Evolutionary conservation across 1,284 basidiomycete species (phyloP), one percentile per base, ranked within the genome.

Genomic region (Austroboletus rostrupii): DNA sequence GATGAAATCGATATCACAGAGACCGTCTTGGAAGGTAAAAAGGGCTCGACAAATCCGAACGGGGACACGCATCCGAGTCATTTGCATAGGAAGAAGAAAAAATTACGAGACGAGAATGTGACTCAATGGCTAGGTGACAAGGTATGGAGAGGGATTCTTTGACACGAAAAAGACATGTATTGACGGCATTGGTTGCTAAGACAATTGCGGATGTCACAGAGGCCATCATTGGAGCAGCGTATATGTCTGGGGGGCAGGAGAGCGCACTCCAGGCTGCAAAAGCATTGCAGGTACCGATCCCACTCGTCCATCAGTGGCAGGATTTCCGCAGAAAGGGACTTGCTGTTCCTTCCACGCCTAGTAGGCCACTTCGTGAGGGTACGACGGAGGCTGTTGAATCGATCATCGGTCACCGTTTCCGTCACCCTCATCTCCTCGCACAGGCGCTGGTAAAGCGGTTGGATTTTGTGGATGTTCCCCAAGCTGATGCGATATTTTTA

Each of bases 201-300:
- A 79, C 80, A n/a, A 73, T 90, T 32, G 88, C 89, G 44, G 90
- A 92, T 66, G 86, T 90, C 40, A 78, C 80, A 14, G 90, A 92
- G 66, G 87, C 88, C 3, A 80, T 92, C 48, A 79, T 92, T 37
- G 90, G 85, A 19, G 89, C 90, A 5, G 87, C 85, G 5, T 90
- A 83, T 61, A 70, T 88, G 36, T 79, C 80, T 21, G 83, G 81
- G 8, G 90, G 86, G 41, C 72, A 75, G 46, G 81, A 87, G 49
- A 64, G 70, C 11, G 88, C 83, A 13, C 72, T 91, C 37, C 74
- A 74, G 54, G 79, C 76, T 14, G 75, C 77, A 39, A 87, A 86
- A 61, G 73, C 75, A 17, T 69, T 92, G 56, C 74, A 77, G 46
- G 68, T 91, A 36, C 80, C 81, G 3, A 69, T 89, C 20, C 74